Conservation (phyloP, 106 monocot genomes). For the Apostasia shenzhenica region DNA sequence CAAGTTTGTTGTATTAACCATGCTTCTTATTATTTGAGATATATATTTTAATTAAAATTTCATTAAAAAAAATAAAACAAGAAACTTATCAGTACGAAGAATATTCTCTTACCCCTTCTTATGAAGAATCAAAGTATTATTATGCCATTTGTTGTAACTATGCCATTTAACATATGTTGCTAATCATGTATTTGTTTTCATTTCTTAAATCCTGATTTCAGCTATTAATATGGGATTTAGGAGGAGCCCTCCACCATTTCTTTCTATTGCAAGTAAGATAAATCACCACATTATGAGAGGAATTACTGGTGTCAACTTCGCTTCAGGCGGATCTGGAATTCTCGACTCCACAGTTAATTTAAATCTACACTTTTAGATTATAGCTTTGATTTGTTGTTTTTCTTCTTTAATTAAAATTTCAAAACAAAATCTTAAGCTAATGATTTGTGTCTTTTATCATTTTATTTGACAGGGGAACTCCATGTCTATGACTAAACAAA, state of each 20-base stretch:
- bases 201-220: conserved; percentile 12
- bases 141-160: no score
- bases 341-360: conserved; percentile 30
- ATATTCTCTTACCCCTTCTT: no score
- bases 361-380: neutral
- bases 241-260: conserved; percentile 58
- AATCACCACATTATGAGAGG: conserved; percentile 17
- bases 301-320: conserved; percentile 40
- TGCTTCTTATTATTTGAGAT: no score
- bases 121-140: no score
- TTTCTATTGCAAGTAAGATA: conserved; percentile 29
- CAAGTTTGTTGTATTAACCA: no score
- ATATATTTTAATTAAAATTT: no score
- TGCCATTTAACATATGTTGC: no score
- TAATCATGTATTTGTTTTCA: neutral
- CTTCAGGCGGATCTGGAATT: conserved; percentile 50
- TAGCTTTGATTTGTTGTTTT: neutral
- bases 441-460: neutral
- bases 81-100: no score
- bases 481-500: conserved; percentile 30
- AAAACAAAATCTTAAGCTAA: neutral
- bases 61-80: no score
- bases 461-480: conserved; percentile 28
- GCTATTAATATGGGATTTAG: conserved; percentile 39
- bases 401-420: neutral